Evolutionary conservation across 1,139 yeast species (phyloP).

Genomic region (Diutina mesorugosa): DNA sequence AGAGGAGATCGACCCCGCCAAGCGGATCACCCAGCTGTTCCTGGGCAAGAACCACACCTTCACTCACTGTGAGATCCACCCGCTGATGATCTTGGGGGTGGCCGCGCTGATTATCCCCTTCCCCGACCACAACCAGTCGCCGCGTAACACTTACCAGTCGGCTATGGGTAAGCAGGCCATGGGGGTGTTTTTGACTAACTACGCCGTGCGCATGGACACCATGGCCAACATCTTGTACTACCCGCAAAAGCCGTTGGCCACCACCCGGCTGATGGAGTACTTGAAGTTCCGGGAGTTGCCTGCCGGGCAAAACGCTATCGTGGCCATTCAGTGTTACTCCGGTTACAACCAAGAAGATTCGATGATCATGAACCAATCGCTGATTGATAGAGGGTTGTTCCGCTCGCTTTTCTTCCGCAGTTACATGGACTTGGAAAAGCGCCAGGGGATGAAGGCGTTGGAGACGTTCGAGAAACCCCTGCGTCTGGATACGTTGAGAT

Average conservation of each 20-base stretch:
- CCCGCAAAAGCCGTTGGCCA: constrained; percentile 98
- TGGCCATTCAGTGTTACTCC: constrained; percentile 94
- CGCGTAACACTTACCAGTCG: constrained; percentile 97
- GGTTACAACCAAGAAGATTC: constrained; percentile 99
- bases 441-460: constrained; percentile 95
- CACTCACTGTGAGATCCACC: constrained; percentile 98
- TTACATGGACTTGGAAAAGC: constrained; percentile 96
- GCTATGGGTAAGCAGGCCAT: constrained; percentile 99
- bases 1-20: constrained; percentile 59
- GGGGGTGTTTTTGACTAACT: constrained; percentile 98
- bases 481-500: constrained; percentile 83
- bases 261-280: constrained; percentile 97
- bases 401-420: constrained; percentile 93
- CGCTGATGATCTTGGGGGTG: constrained; percentile 96
- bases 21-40: constrained; percentile 67
- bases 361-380: constrained; percentile 97
- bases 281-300: constrained; percentile 95
- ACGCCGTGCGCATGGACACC: constrained; percentile 96
- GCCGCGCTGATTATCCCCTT: constrained; percentile 98
- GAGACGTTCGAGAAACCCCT: constrained; percentile 95
- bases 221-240: constrained; percentile 96
- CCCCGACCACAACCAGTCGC: constrained; percentile 99
- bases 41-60: constrained; percentile 67
- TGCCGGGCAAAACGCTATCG: constrained; percentile 98
- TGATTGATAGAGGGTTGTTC: constrained; percentile 93